Evolutionary conservation across 2,329 filamentous ascomycete genomes (phyloP).

Genomic region (Malbranchea cinnamomea): DNA sequence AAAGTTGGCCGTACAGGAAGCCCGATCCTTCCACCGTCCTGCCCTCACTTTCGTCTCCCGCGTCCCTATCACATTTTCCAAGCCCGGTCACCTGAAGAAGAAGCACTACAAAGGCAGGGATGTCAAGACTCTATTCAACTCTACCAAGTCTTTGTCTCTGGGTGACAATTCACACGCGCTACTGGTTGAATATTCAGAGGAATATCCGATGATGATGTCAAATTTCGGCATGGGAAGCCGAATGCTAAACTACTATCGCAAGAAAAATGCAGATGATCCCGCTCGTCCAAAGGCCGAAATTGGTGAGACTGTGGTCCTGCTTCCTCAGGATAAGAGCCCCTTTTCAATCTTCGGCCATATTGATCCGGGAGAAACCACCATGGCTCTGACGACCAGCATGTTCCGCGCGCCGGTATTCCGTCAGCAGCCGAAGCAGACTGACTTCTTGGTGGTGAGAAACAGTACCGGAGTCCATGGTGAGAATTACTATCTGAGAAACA

Average conservation of each 20-base stretch:
- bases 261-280: conserved; percentile 64
- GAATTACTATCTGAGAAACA: conserved; percentile 69
- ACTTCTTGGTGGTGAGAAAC: conserved; percentile 76
- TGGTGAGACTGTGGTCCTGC: conserved; percentile 73
- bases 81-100: conserved; percentile 58
- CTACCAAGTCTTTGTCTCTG: conserved; percentile 68
- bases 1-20: conserved; percentile 54
- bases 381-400: conserved; percentile 89
- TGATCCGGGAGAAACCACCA: conserved; percentile 75
- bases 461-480: conserved; percentile 65
- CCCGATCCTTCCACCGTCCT: conserved; percentile 74
- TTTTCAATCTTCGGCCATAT: conserved; percentile 93
- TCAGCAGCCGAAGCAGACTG: conserved; percentile 59
- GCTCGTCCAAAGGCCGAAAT: conserved; percentile 65
- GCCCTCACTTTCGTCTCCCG: conserved; percentile 57
- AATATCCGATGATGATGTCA: conserved; percentile 77
- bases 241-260: conserved; percentile 90
- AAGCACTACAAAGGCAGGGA: conserved; percentile 71
- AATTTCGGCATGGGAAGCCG: conserved; percentile 97
- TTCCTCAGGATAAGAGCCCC: conserved; percentile 88
- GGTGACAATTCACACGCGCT: conserved; percentile 79
- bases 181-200: conserved; percentile 90
- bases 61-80: conserved; percentile 56
- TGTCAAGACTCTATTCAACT: conserved; percentile 61
- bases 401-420: conserved; percentile 88